Conservation (phyloP, 2,329 filamentous ascomycete species). For the Botrytis byssoidea region DNA sequence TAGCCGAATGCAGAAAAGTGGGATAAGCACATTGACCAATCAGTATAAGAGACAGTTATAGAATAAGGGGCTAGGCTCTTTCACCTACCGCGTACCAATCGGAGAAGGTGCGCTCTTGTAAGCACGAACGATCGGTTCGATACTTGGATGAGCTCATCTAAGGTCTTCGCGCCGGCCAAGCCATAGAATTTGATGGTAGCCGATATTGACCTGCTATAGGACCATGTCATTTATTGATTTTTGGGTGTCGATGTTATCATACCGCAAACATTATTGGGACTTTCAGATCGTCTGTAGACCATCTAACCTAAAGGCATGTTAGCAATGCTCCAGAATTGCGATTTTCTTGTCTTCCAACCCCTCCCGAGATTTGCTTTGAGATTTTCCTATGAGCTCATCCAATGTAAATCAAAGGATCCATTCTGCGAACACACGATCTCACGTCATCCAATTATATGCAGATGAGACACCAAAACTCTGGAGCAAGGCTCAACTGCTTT, state of each 20-base stretch:
- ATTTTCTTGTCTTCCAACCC: background rate
- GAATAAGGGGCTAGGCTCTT: background rate
- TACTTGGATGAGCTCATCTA: background rate
- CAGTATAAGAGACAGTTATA: background rate
- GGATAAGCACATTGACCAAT: background rate
- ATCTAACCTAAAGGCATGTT: background rate
- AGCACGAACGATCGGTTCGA: background rate
- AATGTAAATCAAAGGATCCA: background rate
- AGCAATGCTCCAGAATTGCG: background rate
- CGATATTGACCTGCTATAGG: background rate
- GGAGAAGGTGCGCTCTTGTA: background rate
- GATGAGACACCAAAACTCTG: background rate
- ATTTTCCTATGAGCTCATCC: background rate
- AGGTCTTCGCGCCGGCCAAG: background rate
- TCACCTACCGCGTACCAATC: background rate
- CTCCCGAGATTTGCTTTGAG: background rate
- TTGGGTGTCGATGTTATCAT: background rate
- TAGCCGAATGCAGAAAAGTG: background rate
- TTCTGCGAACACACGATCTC: background rate
- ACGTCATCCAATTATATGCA: background rate
- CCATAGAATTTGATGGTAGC: background rate
- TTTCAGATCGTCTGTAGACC: background rate
- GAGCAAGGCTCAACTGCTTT: conserved; percentile 10
- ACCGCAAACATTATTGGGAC: background rate
- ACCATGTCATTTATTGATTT: background rate